phyloP scores from a whole-genome alignment of 2,329 filamentous ascomycete genomes.

The Diplodia mutila region DNA sequence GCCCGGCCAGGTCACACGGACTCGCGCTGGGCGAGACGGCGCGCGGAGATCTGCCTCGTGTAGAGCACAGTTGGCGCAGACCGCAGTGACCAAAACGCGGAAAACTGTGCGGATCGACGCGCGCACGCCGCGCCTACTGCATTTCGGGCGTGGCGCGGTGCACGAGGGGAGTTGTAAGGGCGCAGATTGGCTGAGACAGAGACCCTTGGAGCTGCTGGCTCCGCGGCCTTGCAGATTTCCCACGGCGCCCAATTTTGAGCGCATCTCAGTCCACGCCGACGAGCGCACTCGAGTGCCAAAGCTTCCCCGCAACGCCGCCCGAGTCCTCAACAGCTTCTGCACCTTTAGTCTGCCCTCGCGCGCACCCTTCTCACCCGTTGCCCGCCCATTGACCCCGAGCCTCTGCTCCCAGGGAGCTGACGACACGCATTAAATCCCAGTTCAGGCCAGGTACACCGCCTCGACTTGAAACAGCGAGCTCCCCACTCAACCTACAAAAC shows the following conservation, averaged over 20 bases:
- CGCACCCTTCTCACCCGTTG: neutral
- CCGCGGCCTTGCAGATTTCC: slow-evolving; percentile 24
- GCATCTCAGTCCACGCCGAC: slow-evolving; percentile 25
- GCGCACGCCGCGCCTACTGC: slow-evolving; percentile 16
- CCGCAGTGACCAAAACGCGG: slow-evolving; percentile 17
- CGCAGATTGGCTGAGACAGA: neutral
- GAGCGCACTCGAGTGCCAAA: slow-evolving; percentile 13
- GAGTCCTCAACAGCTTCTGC: neutral
- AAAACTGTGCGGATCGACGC: slow-evolving; percentile 24
- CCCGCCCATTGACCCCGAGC: slow-evolving; percentile 11
- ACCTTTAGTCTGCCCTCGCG: neutral
- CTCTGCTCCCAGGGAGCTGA: neutral
- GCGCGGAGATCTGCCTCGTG: slow-evolving; percentile 17
- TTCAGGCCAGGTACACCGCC: slow-evolving; percentile 24
- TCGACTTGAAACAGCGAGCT: slow-evolving; percentile 25
- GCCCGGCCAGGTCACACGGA: slow-evolving; percentile 14
- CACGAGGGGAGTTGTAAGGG: neutral
- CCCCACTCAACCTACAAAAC: slow-evolving; percentile 24
- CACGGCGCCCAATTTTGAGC: slow-evolving; percentile 23
- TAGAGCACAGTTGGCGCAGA: slow-evolving; percentile 7
- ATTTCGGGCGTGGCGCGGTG: slow-evolving; percentile 6
- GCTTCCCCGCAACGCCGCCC: slow-evolving; percentile 26
- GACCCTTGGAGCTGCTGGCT: slow-evolving; percentile 10
- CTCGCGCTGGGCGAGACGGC: neutral
- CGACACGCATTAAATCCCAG: neutral